Evolutionary conservation across 164 flowering plant genomes (phyloP), one percentile per base, ranked within the genome.

Genomic region (Aristolochia californica): DNA sequence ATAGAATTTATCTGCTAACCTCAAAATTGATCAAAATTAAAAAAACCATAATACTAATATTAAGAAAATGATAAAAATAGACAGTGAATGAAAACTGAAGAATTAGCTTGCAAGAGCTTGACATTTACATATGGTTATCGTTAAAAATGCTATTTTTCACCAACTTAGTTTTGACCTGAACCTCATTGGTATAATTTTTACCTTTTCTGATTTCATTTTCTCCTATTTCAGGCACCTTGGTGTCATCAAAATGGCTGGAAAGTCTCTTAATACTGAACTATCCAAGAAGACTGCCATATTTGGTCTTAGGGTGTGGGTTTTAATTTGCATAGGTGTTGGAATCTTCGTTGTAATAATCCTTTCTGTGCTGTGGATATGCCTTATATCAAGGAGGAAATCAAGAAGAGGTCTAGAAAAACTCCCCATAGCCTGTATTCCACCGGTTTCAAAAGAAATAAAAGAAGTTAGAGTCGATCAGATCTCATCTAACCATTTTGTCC

Each of bases 271-370:
- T 60, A 53, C 56, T 2, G 79, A 62, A 40, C 66, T 85, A 62
- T 74, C 85, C 17, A 78, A 77, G 68, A 80, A 74, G 62, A 75
- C 82, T 47, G 55, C 53, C 45, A 57, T 76, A 7, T 66, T 87
- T 60, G 74, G 86, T 59, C 71, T 88, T 48, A 78, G 74, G 76
- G 75, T 85, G 55, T 88, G 96, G 96, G 87, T 70, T 48, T 52
- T 85, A 34, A 74, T 83, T 9, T 82, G 80, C 45, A 66, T 84
- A 45, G 52, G 63, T 49, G 76, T 87, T n/a, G 83, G 73, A 38
- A 51, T 80, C 59, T 80, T 72, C 55, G 72, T 82, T 50, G 72
- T 79, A n/a, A 50, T 76, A 3, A 70, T 85, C 49, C 83, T 88
- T 21, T 56, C 65, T 57, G 56, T 78, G 58, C 65, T 80, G 24